Percentiles rank a stretch among this genome's conserved stretches.
Conservation (phyloP, 108 stramenopile species). For the Cyclostephanos invisitatus region DNA sequence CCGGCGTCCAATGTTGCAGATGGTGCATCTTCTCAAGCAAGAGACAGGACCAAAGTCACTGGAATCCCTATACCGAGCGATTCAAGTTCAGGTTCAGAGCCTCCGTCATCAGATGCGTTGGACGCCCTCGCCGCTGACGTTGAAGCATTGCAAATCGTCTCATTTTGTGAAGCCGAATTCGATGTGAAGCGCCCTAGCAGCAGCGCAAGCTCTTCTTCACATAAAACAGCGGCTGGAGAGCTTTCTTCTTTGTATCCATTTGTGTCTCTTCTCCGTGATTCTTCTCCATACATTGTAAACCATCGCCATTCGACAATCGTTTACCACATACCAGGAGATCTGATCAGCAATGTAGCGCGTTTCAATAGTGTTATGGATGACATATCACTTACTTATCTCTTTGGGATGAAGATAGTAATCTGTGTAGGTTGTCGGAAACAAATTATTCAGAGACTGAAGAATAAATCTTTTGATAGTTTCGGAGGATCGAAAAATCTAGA, state of each 20-base stretch:
- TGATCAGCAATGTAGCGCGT: slow-evolving; percentile 39
- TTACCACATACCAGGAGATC: slow-evolving; percentile 90
- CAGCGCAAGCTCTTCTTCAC: slow-evolving; percentile 1
- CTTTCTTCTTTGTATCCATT: slow-evolving; percentile 56
- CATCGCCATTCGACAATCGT: slow-evolving; percentile 90
- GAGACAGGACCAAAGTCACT: neutral
- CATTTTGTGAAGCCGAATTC: slow-evolving; percentile 33
- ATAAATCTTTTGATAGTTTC: neutral
- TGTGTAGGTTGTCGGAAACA: slow-evolving; percentile 67
- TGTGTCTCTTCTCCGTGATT: slow-evolving; percentile 87
- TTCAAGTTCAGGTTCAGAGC: slow-evolving; percentile 6
- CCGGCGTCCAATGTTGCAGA: neutral
- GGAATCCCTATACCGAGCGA: neutral
- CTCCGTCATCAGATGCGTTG: neutral
- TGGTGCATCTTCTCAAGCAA: neutral
- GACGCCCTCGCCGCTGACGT: slow-evolving; percentile 38
- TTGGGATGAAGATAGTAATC: slow-evolving; percentile 90
- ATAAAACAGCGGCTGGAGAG: slow-evolving; percentile 8
- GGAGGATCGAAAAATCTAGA: slow-evolving; percentile 10
- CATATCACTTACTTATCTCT: slow-evolving; percentile 86
- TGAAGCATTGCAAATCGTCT: slow-evolving; percentile 34
- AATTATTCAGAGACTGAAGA: slow-evolving; percentile 30
- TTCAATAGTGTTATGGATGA: slow-evolving; percentile 90
- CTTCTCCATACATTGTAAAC: slow-evolving; percentile 93
- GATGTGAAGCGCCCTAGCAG: slow-evolving; percentile 11